phyloP scores from a whole-genome alignment of 169 alveolate genomes.

The Cryptosporidium tyzzeri region DNA sequence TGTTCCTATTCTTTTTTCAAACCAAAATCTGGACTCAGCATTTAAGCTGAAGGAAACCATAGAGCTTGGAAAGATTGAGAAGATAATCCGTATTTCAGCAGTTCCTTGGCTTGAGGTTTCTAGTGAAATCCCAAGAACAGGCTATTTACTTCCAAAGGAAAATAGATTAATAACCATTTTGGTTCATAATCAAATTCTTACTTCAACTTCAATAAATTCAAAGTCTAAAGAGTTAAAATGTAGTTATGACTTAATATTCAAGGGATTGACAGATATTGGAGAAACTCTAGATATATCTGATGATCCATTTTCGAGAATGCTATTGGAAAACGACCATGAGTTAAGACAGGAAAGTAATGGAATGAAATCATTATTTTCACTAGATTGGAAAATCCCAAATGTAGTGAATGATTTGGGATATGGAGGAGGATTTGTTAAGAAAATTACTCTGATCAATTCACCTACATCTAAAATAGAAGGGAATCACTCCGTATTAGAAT shows the following conservation, averaged over 20 bases:
- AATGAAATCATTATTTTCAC: conserved; percentile 23
- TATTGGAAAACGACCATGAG: conserved; percentile 34
- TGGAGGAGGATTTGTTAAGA: conserved; percentile 68
- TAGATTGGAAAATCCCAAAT: conserved; percentile 58
- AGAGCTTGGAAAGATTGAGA: not conserved
- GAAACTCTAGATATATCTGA: not conserved
- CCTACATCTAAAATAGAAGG: not conserved
- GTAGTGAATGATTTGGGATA: conserved; percentile 13
- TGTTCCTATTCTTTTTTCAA: conserved; percentile 3
- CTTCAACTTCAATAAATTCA: conserved; percentile 39
- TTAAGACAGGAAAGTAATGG: conserved; percentile 26
- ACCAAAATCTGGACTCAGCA: not conserved
- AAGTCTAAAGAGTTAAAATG: conserved; percentile 5
- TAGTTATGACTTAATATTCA: conserved; percentile 11
- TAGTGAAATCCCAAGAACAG: conserved; percentile 46
- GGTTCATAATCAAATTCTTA: conserved; percentile 47
- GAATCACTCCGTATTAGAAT: not conserved
- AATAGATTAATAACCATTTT: conserved; percentile 43
- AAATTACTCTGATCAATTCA: conserved; percentile 5
- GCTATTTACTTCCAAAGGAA: conserved; percentile 49
- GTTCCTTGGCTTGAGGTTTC: conserved; percentile 75
- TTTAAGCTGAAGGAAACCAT: not conserved
- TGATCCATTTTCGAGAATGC: conserved; percentile 35
- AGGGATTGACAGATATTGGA: conserved; percentile 29
- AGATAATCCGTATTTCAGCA: not conserved